Evolutionary conservation across 306 rosid genomes (phyloP).

Genomic region (Vachellia pachyceras): DNA sequence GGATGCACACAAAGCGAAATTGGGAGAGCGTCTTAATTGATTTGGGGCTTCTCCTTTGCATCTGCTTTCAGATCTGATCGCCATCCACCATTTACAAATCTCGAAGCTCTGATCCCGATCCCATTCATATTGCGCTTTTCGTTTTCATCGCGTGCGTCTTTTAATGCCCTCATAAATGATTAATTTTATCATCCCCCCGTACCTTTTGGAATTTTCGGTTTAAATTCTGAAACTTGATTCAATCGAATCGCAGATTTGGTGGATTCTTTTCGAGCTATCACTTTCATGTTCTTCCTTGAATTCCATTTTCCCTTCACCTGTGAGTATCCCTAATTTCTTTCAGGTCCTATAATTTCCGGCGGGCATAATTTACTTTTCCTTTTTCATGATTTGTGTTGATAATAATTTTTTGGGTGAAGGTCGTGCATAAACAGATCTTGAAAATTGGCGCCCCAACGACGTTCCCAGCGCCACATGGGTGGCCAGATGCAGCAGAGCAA

Average conservation of each 20-base stretch:
- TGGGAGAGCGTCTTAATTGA: constrained; percentile 33
- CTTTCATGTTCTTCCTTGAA: constrained; percentile 69
- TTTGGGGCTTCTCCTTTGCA: constrained; percentile 48
- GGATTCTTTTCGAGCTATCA: constrained; percentile 44
- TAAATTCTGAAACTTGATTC: constrained; percentile 28
- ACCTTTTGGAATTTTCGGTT: constrained; percentile 26
- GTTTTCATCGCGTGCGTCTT: not conserved
- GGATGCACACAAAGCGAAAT: constrained; percentile 4
- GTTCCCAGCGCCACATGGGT: constrained; percentile 99
- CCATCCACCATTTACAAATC: constrained; percentile 18
- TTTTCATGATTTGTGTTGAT: constrained; percentile 13
- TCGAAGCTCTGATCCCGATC: constrained; percentile 50
- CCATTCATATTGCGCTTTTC: not conserved
- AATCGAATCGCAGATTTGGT: constrained; percentile 41
- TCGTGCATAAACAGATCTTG: constrained; percentile 70
- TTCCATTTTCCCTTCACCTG: constrained; percentile 52
- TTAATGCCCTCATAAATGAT: not conserved
- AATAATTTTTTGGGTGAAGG: constrained; percentile 44
- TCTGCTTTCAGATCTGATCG: constrained; percentile 68
- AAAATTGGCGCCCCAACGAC: constrained; percentile 99
- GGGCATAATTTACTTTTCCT: not conserved
- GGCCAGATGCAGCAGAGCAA: constrained; percentile 99
- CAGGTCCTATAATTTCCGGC: not conserved
- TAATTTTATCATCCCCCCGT: not conserved
- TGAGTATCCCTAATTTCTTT: constrained; percentile 46